Percentiles rank a stretch among this genome's conserved stretches.
phyloP scores from a whole-genome alignment of 768 basidiomycete genomes.

The Podaxis mareebaensis region DNA sequence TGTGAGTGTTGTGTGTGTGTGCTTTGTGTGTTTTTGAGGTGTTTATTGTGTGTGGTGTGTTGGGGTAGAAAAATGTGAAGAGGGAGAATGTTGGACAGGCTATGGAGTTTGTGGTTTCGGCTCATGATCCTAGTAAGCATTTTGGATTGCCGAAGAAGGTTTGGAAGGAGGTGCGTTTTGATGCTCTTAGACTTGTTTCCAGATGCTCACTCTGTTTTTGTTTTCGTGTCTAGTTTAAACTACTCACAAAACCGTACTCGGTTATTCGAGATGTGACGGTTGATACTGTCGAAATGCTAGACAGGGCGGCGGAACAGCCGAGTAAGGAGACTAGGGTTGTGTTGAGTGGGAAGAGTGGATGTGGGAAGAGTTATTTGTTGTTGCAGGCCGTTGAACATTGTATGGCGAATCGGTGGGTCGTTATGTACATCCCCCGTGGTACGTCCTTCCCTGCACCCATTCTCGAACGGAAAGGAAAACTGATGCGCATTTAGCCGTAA shows the following conservation, averaged over 20 bases:
- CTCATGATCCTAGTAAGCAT: conserved; percentile 52
- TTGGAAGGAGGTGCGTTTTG: conserved; percentile 62
- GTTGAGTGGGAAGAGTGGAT: conserved; percentile 75
- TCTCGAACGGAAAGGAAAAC: background rate
- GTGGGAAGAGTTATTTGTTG: conserved; percentile 79
- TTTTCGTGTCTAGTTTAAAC: conserved; percentile 49
- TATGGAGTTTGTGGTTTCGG: conserved; percentile 42
- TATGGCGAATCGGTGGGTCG: conserved; percentile 68
- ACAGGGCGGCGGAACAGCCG: conserved; percentile 45
- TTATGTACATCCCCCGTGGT: conserved; percentile 85
- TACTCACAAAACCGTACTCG: conserved; percentile 70
- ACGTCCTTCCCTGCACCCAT: conserved; percentile 17
- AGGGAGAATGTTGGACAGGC: conserved; percentile 43
- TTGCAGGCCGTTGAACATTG: conserved; percentile 78
- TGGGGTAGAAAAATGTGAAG: conserved; percentile 26
- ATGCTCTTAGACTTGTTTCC: background rate
- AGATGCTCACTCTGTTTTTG: background rate
- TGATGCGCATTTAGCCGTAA: conserved; percentile 27
- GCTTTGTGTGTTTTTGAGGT: background rate
- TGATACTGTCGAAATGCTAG: conserved; percentile 51
- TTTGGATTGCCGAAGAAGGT: conserved; percentile 76
- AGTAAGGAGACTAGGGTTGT: conserved; percentile 59
- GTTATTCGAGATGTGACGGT: conserved; percentile 73
- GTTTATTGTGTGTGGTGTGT: background rate
- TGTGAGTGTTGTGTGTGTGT: conserved; percentile 11